These are phyloP conservation scores for Eutrema japonicum DNA, from an alignment of 345 rosid genomes.

Conservation along the genomic window DNA sequence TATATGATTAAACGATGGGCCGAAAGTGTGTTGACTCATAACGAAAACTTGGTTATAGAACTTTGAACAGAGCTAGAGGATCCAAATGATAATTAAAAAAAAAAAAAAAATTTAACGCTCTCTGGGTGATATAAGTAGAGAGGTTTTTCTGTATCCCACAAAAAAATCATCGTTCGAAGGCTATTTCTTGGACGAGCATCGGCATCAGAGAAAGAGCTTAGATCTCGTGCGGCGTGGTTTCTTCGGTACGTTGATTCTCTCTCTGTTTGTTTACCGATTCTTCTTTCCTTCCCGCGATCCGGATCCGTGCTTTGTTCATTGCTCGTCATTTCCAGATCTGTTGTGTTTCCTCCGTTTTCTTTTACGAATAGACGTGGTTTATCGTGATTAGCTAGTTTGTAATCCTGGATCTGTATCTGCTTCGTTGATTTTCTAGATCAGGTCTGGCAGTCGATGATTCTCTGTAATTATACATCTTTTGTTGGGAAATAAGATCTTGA, in stretches of 20 bases:
- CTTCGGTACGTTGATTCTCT: conserved; percentile 27
- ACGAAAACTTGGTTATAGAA: not conserved
- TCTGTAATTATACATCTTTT: not conserved
- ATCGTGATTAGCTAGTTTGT: conserved; percentile 24
- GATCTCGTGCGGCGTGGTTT: conserved; percentile 37
- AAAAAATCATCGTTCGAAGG: conserved; percentile 27
- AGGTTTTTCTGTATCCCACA: conserved; percentile 13
- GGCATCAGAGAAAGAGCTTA: conserved; percentile 20
- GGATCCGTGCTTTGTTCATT: conserved; percentile 6
- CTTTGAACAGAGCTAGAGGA: not conserved
- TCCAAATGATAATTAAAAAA: not conserved
- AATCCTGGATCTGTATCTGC: conserved; percentile 33
- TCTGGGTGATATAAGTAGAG: conserved; percentile 21
- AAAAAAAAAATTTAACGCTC: conserved; percentile 43
- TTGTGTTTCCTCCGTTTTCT: not conserved
- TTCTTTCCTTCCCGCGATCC: not conserved
- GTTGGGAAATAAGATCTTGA: not conserved
- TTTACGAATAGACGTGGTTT: not conserved
- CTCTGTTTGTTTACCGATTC: conserved; percentile 3
- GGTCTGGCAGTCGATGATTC: conserved; percentile 2
- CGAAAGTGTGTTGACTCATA: conserved; percentile 15
- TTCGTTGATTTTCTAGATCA: conserved; percentile 8
- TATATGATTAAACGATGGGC: conserved; percentile 15
- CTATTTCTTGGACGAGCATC: conserved; percentile 33
- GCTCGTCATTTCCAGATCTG: conserved; percentile 36